Percentiles rank a stretch among this genome's conserved stretches.
Conservation (phyloP, 352 stramenopile genomes). For the Globisporangium emineosum region DNA sequence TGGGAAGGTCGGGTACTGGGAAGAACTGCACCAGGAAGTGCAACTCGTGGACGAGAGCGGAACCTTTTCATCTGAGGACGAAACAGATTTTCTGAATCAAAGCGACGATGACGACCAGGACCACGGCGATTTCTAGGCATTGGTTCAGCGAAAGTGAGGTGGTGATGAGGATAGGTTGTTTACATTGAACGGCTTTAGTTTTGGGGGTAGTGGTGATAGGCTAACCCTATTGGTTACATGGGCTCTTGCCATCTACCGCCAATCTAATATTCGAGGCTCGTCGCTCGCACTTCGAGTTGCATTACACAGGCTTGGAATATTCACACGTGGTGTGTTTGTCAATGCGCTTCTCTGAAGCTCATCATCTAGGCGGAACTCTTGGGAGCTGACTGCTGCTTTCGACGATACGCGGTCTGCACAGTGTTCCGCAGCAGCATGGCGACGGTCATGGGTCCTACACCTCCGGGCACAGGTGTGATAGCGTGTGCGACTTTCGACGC, state of each 20-base stretch:
- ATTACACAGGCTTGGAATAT: slow-evolving; percentile 1
- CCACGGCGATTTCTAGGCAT: background rate
- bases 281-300: too few relatives aligned
- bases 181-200: background rate
- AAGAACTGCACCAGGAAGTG: slow-evolving; percentile 65
- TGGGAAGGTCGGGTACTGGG: slow-evolving; percentile 41
- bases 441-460: slow-evolving; percentile 98
- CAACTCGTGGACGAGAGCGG: slow-evolving; percentile 75
- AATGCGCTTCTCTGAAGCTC: background rate
- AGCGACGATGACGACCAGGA: background rate
- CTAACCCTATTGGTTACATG: too few relatives aligned
- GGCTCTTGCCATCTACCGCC: background rate
- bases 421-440: slow-evolving; percentile 91
- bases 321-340: background rate
- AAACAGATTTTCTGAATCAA: slow-evolving; percentile 18
- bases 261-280: background rate
- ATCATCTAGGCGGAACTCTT: background rate
- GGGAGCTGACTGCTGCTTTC: slow-evolving; percentile 7
- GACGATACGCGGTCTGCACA: slow-evolving; percentile 43
- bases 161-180: background rate
- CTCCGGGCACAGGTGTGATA: slow-evolving; percentile 96
- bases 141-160: background rate
- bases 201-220: background rate
- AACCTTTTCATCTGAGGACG: slow-evolving; percentile 69
- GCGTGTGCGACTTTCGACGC: slow-evolving; percentile 81